These are phyloP conservation scores for Chlorociboria aeruginascens DNA, from an alignment of 495 filamentous ascomycete genomes.

Conservation along the genomic window DNA sequence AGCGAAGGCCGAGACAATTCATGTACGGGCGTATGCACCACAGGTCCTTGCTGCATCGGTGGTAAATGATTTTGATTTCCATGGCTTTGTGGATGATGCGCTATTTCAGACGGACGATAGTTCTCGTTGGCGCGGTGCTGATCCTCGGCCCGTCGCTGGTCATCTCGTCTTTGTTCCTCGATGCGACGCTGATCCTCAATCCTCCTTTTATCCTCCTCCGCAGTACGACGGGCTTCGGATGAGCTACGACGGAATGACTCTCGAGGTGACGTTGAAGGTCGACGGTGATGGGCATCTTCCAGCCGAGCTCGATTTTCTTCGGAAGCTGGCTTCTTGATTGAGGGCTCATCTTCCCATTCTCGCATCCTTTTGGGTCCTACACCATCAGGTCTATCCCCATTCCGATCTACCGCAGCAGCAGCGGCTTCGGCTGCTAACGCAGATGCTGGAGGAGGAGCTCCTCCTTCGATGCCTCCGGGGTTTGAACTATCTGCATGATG, in stretches of 20 bases:
- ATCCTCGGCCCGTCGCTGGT: slow-evolving; percentile 58
- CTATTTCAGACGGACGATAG: slow-evolving; percentile 84
- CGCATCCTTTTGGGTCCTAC: slow-evolving; percentile 73
- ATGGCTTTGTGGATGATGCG: slow-evolving; percentile 66
- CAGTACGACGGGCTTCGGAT: slow-evolving; percentile 55
- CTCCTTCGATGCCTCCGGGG: slow-evolving; percentile 59
- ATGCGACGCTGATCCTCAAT: slow-evolving; percentile 41
- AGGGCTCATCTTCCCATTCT: slow-evolving; percentile 79
- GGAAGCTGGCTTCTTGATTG: slow-evolving; percentile 72
- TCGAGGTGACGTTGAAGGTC: slow-evolving; percentile 58
- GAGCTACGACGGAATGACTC: slow-evolving; percentile 63
- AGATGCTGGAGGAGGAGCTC: slow-evolving; percentile 61
- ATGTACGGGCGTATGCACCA: slow-evolving; percentile 37
- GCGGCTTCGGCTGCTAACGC: slow-evolving; percentile 65
- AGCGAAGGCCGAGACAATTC: slow-evolving; percentile 38
- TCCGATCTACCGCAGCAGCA: slow-evolving; percentile 49
- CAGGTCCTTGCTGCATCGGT: slow-evolving; percentile 49
- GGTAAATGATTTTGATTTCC: slow-evolving; percentile 56
- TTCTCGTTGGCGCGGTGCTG: slow-evolving; percentile 58
- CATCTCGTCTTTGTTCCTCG: slow-evolving; percentile 40
- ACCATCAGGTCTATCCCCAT: slow-evolving; percentile 70
- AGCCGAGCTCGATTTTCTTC: slow-evolving; percentile 79
- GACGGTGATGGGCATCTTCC: slow-evolving; percentile 70
- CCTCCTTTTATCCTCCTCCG: slow-evolving; percentile 58
- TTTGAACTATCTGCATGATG: slow-evolving; percentile 44